Percentiles rank a stretch among this genome's conserved stretches.
Evolutionary conservation across 2,329 filamentous ascomycete species (phyloP).

Genomic region (Phaeomoniella chlamydospora): DNA sequence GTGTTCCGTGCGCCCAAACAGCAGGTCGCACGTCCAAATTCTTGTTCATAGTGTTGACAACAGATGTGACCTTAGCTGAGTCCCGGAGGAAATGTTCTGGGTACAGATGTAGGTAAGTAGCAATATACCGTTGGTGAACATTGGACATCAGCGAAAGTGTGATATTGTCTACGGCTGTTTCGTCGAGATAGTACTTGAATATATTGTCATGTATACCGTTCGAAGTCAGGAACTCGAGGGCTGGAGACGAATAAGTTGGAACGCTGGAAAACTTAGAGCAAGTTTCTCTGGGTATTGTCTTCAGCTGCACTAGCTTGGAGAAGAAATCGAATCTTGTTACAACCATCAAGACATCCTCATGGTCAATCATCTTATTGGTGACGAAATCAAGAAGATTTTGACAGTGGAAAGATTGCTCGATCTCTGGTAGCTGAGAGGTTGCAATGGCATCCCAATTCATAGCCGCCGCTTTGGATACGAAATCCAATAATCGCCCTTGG

Average conservation of each 20-base stretch:
- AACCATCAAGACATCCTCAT: conserved; percentile 11
- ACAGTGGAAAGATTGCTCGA: conserved; percentile 28
- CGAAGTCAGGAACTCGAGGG: background rate
- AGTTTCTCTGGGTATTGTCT: conserved; percentile 7
- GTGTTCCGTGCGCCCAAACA: background rate
- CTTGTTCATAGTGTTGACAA: background rate
- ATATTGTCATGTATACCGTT: background rate
- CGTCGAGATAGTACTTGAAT: background rate
- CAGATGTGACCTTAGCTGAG: background rate
- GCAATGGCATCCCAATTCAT: conserved; percentile 41
- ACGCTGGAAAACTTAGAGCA: background rate
- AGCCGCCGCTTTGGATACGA: conserved; percentile 36
- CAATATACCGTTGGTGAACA: background rate
- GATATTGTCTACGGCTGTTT: background rate
- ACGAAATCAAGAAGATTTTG: conserved; percentile 8
- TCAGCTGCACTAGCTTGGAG: conserved; percentile 8
- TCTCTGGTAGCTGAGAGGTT: conserved; percentile 33
- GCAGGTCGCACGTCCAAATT: background rate
- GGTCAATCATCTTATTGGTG: conserved; percentile 11
- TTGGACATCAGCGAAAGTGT: background rate
- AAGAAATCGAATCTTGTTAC: conserved; percentile 12
- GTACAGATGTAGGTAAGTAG: background rate
- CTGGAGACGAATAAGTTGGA: background rate
- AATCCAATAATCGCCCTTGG: conserved; percentile 45
- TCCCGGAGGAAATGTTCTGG: conserved; percentile 1